Conservation (phyloP, 179 eudicot genomes). For the Beta lomatogona region DNA sequence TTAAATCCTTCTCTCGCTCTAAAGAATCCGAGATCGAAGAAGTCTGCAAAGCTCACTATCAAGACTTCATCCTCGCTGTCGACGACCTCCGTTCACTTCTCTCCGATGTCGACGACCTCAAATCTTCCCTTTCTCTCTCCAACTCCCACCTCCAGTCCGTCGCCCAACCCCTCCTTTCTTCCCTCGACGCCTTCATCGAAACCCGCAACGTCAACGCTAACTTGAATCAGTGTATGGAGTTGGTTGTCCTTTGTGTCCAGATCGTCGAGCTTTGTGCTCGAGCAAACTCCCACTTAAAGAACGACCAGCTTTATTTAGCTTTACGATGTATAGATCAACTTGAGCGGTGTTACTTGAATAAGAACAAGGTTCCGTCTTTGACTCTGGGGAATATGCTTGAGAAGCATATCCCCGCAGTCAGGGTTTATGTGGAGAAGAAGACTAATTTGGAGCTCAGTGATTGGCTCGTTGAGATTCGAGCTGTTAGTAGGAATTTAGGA, state of each 20-base stretch:
- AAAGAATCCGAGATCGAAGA: slow-evolving; percentile 90
- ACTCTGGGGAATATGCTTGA: slow-evolving; percentile 70
- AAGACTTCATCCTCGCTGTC: slow-evolving; percentile 96
- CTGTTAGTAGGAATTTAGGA: slow-evolving; percentile 77
- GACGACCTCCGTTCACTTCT: slow-evolving; percentile 90
- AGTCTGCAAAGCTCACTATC: slow-evolving; percentile 85
- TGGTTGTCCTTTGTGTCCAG: slow-evolving; percentile 41
- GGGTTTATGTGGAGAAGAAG: slow-evolving; percentile 67
- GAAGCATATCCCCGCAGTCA: slow-evolving; percentile 69
- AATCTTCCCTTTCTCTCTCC: slow-evolving; percentile 61
- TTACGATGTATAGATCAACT: slow-evolving; percentile 63
- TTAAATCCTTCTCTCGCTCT: slow-evolving; percentile 60
- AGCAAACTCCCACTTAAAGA: slow-evolving; percentile 51
- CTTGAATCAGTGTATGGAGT: slow-evolving; percentile 46
- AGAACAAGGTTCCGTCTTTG: slow-evolving; percentile 51
- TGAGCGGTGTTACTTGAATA: slow-evolving; percentile 43
- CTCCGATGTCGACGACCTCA: slow-evolving; percentile 86
- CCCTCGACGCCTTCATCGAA: slow-evolving; percentile 64
- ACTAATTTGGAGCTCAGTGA: slow-evolving; percentile 80
- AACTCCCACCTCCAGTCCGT: slow-evolving; percentile 70
- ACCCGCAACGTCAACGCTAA: slow-evolving; percentile 49
- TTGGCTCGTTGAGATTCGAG: slow-evolving; percentile 91
- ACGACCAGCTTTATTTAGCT: slow-evolving; percentile 66
- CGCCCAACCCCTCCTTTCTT: slow-evolving; percentile 56
- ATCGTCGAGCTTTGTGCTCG: slow-evolving; percentile 64